phyloP scores from a whole-genome alignment of 768 basidiomycete species.

The Jaapia argillacea region DNA sequence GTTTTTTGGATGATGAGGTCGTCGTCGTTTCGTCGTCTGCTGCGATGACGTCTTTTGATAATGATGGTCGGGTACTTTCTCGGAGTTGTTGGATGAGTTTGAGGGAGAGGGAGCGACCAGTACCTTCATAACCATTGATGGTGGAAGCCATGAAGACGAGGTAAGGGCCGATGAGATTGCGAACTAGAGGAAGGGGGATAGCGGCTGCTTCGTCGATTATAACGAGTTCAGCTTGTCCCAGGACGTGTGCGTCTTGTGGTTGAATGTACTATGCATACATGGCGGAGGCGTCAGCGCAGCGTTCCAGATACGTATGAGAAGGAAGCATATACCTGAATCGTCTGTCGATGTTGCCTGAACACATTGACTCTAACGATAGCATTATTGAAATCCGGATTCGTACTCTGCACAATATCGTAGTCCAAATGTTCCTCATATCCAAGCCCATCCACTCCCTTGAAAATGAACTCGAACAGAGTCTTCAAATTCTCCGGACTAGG shows the following conservation, averaged over 20 bases:
- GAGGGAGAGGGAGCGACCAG: conserved; percentile 94
- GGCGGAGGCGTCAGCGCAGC: no score
- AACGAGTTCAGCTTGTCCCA: conserved; percentile 95
- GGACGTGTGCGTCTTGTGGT: conserved; percentile 95
- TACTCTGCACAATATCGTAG: conserved; percentile 92
- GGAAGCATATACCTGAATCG: conserved; percentile 63
- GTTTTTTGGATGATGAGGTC: conserved; percentile 41
- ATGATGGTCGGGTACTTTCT: conserved; percentile 76
- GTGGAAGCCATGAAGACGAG: conserved; percentile 99
- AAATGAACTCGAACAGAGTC: conserved; percentile 96
- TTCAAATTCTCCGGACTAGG: conserved; percentile 97
- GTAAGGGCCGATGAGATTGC: conserved; percentile 90
- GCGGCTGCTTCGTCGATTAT: conserved; percentile 99
- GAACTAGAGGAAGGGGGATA: conserved; percentile 92
- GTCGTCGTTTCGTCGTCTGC: conserved; percentile 33
- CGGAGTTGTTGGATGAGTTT: conserved; percentile 97
- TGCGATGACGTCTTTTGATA: conserved; percentile 47
- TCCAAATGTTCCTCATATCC: conserved; percentile 98
- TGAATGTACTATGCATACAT: conserved; percentile 84
- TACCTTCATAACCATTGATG: conserved; percentile 99
- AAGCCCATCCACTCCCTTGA: conserved; percentile 90
- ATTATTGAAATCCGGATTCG: conserved; percentile 90
- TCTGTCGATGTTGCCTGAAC: conserved; percentile 89
- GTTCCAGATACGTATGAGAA: not conserved
- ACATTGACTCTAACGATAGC: conserved; percentile 94